Percentiles rank a stretch among this genome's conserved stretches.
Conservation (phyloP, 768 basidiomycete species). For the Serendipita vermifera region DNA sequence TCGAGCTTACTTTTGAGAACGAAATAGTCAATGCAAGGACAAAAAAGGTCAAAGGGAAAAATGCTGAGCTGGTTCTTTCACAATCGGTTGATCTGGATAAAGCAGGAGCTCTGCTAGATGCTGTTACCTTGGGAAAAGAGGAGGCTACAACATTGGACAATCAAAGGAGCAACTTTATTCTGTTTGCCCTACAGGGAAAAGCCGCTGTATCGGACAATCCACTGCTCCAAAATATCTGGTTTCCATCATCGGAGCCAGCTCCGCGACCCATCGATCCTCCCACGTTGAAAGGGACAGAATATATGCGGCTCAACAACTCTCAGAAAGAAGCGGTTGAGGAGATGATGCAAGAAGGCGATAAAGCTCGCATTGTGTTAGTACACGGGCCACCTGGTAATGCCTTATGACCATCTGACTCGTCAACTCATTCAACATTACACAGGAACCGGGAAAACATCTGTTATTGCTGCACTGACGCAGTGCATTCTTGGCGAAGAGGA, state of each 20-base stretch:
- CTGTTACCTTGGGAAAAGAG: constrained; percentile 33
- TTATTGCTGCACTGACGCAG: constrained; percentile 40
- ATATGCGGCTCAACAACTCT: background rate
- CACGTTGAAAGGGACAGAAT: background rate
- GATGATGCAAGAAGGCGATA: background rate
- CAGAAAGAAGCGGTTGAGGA: constrained; percentile 5
- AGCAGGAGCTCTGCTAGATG: constrained; percentile 20
- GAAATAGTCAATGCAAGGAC: constrained; percentile 24
- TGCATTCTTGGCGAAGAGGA: constrained; percentile 23
- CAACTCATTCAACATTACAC: background rate
- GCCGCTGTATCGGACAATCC: constrained; percentile 21
- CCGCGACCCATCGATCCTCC: background rate
- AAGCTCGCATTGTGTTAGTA: constrained; percentile 12
- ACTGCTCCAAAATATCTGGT: constrained; percentile 24
- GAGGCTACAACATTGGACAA: constrained; percentile 30
- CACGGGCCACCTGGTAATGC: constrained; percentile 14
- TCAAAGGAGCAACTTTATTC: constrained; percentile 28
- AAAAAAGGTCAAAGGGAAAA: constrained; percentile 27
- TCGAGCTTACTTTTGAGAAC: constrained; percentile 25
- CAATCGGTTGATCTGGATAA: constrained; percentile 1
- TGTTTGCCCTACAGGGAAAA: constrained; percentile 25
- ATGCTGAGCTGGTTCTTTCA: constrained; percentile 13
- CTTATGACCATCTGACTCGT: background rate
- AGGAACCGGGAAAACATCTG: constrained; percentile 51
- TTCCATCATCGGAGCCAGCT: background rate